phyloP scores from a whole-genome alignment of 768 basidiomycete species.

The Gymnopilus junonius region DNA sequence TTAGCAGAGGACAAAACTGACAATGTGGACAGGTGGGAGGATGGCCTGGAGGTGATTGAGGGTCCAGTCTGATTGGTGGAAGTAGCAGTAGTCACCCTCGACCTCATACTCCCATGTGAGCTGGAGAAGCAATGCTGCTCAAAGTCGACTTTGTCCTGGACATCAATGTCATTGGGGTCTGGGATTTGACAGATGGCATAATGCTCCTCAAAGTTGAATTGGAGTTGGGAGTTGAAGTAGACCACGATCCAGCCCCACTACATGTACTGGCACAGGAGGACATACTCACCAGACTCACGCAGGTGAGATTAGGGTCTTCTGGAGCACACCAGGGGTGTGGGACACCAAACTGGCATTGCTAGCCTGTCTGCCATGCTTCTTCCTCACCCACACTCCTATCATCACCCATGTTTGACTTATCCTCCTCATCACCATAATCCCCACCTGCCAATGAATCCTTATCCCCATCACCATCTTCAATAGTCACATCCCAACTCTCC shows the following conservation, averaged over 20 bases:
- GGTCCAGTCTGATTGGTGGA: slow-evolving; percentile 1
- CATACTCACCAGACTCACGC: slow-evolving; percentile 30
- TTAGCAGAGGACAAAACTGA: slow-evolving; percentile 6
- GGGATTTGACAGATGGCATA: slow-evolving; percentile 37
- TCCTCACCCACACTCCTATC: slow-evolving; percentile 3
- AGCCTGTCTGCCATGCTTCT: not conserved
- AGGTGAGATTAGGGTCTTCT: slow-evolving; percentile 35
- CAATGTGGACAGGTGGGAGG: slow-evolving; percentile 26
- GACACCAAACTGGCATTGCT: slow-evolving; percentile 4
- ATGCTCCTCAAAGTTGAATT: slow-evolving; percentile 31
- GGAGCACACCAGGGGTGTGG: slow-evolving; percentile 1
- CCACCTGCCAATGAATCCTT: too few relatives aligned
- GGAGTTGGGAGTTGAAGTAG: not conserved
- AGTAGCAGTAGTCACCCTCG: slow-evolving; percentile 4
- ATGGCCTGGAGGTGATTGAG: slow-evolving; percentile 18
- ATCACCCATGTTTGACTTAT: slow-evolving; percentile 2
- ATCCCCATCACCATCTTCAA: too few relatives aligned
- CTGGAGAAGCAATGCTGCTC: slow-evolving; percentile 10
- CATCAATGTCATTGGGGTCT: slow-evolving; percentile 21
- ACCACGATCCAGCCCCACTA: not conserved
- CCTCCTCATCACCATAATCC: too few relatives aligned
- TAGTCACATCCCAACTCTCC: slow-evolving; percentile 13
- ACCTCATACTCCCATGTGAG: slow-evolving; percentile 34
- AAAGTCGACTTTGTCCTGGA: slow-evolving; percentile 41
- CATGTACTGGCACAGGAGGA: slow-evolving; percentile 14